Evolutionary conservation across 768 basidiomycete genomes (phyloP).

Genomic region (Suillus plorans): DNA sequence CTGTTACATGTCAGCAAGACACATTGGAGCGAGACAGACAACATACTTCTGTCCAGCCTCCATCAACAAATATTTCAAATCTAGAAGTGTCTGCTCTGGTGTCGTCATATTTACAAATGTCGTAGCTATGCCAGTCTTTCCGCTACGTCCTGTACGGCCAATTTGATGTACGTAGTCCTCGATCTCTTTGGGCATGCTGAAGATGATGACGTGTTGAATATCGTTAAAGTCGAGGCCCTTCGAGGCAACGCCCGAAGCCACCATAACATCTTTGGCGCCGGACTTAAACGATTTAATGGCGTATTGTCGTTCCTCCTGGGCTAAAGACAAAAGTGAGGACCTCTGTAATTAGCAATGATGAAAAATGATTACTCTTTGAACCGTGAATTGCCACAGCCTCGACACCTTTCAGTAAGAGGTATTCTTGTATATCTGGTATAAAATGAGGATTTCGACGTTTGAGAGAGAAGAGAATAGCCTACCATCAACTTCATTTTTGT

Average conservation of each 20-base stretch:
- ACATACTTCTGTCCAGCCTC: conserved; percentile 96
- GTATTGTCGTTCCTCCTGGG: conserved; percentile 98
- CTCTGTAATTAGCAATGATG: conserved; percentile 3
- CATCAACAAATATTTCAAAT: conserved; percentile 94
- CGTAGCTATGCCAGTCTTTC: conserved; percentile 98
- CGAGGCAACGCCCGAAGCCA: conserved; percentile 95
- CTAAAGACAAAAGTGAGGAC: conserved; percentile 37
- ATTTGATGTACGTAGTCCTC: conserved; percentile 99
- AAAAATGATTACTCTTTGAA: conserved; percentile 68
- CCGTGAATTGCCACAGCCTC: conserved; percentile 99
- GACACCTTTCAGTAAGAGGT: conserved; percentile 92
- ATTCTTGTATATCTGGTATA: conserved; percentile 90
- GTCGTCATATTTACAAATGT: conserved; percentile 99
- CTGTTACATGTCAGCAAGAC: conserved; percentile 38
- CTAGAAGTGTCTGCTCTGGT: conserved; percentile 91
- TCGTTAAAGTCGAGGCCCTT: conserved; percentile 99
- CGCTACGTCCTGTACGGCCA: conserved; percentile 94
- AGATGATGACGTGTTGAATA: conserved; percentile 98
- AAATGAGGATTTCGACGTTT: conserved; percentile 3
- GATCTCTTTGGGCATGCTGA: conserved; percentile 99
- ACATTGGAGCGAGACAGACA: neutral
- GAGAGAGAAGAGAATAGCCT: conserved; percentile 19
- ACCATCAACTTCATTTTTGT: conserved; percentile 99
- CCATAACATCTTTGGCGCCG: conserved; percentile 99
- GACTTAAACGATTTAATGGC: conserved; percentile 98